A percentile compares a stretch with the other conserved stretches of the same genome.
Evolutionary conservation across 805 yeast genomes (phyloP).

Genomic region (Starmerella scarabaei): DNA sequence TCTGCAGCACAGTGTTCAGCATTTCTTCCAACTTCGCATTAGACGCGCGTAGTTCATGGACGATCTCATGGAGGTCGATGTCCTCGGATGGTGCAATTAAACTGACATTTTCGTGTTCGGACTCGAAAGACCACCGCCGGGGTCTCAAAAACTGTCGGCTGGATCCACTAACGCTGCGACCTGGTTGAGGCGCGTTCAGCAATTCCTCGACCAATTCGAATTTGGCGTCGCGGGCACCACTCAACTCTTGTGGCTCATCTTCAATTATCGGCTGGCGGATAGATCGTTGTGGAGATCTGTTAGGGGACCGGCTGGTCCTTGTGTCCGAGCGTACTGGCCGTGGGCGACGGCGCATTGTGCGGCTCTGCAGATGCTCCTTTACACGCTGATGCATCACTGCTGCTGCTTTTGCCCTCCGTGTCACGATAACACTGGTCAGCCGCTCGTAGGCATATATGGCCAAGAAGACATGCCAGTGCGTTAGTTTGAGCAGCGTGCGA

Average conservation of each 20-base stretch:
- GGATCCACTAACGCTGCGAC: neutral
- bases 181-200: constrained; percentile 1
- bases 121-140: constrained; percentile 11
- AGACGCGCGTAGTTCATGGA: constrained; percentile 12
- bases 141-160: neutral
- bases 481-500: constrained; percentile 27
- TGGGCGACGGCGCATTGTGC: constrained; percentile 2
- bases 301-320: neutral
- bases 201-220: constrained; percentile 15
- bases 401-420: constrained; percentile 14
- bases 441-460: constrained; percentile 27
- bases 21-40: constrained; percentile 13
- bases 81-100: constrained; percentile 5
- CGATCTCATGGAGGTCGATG: constrained; percentile 8
- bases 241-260: neutral
- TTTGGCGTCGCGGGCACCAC: constrained; percentile 8
- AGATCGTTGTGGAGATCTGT: neutral
- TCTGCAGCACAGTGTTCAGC: constrained; percentile 7
- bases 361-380: constrained; percentile 13
- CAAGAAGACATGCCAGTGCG: constrained; percentile 29
- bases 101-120: constrained; percentile 7
- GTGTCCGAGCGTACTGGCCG: neutral
- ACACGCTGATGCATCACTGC: constrained; percentile 16
- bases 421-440: constrained; percentile 11
- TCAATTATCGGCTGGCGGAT: neutral